Evolutionary conservation across 176 grass and related monocot genomes (phyloP), one percentile per base, ranked within the genome.

Genomic region (Oropetium thomaeum): DNA sequence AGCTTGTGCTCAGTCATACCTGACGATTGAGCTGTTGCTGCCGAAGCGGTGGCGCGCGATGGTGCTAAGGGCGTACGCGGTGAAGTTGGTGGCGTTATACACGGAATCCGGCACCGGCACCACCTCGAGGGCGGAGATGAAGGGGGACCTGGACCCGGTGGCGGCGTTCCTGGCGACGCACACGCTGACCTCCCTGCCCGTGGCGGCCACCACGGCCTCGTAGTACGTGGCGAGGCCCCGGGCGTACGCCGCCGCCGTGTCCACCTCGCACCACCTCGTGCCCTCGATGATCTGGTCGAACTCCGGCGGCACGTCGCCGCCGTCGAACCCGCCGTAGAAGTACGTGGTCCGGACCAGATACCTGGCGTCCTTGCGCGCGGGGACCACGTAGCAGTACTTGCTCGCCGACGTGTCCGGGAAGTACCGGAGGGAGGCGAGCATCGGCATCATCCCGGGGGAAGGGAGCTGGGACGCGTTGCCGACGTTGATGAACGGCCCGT

Each of bases 101-200:
- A 92, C 87, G n/a, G 96, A 92, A 2, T 64, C 51, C 0, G 88
- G 84, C 11, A 98, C 39, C 42, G 59, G 75, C 76, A 81, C 69
- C 34, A 99, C 78, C 81, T 99, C 96, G 2, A 99, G 84, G 78
- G 96, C 87, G 19, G 87, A 90, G 81, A 99, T 95, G 81, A 99
- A 99, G 0, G 92, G 91, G 75, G 22, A 52, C 49, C 89, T 95
- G 27, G 89, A 83, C 35, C 14, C 34, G 19, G 87, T 99, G 65
- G 70, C 77, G 63, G 14, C 45, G 59, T 77, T 92, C 76, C 92
- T 41, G 7, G 91, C 87, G 42, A 99, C 54, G 82, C 96, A 99
- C 15, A 95, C 76, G 67, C 89, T 99, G 59, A 99, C 3, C 30
- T 25, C 45, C 69, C 28, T 86, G 6, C 89, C 85, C 0, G 76